These are phyloP conservation scores for Aegilops umbellulata DNA, from an alignment of 176 grass and related monocot genomes.

Conservation along the genomic window DNA sequence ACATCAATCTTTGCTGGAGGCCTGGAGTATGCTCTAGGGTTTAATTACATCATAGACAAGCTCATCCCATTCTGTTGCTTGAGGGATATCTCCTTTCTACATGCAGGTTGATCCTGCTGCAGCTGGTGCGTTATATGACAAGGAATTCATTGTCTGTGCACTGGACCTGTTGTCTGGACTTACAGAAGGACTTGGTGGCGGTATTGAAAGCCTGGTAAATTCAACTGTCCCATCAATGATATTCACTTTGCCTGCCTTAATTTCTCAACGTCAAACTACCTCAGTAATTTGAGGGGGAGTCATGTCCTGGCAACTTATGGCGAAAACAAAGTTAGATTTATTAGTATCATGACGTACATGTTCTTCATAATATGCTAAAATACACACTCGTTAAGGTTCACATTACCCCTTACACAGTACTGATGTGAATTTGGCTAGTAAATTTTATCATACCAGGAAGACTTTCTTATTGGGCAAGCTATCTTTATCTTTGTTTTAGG, in stretches of 20 bases:
- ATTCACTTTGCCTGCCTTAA: background rate
- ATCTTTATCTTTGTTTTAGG: conserved; percentile 48
- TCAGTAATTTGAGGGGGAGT: background rate
- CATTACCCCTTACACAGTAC: background rate
- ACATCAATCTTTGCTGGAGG: background rate
- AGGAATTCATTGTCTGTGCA: conserved; percentile 89
- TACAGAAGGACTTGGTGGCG: conserved; percentile 67
- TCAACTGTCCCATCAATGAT: conserved; percentile 15
- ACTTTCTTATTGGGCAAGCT: background rate
- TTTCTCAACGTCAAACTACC: background rate
- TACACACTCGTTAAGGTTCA: background rate
- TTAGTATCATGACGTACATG: background rate
- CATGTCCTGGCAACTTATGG: background rate
- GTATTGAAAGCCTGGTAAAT: conserved; percentile 89
- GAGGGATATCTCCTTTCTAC: conserved; percentile 29
- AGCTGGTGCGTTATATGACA: conserved; percentile 80
- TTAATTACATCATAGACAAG: background rate
- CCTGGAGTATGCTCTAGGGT: background rate
- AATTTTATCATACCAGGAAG: background rate
- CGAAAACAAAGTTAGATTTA: background rate
- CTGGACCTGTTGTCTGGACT: conserved; percentile 91
- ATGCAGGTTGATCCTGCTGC: conserved; percentile 76
- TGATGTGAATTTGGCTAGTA: background rate
- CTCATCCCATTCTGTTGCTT: background rate
- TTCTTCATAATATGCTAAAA: background rate